Base-by-base conservation (phyloP, 345 rosid species). In the Bruguiera sexangula region DNA sequence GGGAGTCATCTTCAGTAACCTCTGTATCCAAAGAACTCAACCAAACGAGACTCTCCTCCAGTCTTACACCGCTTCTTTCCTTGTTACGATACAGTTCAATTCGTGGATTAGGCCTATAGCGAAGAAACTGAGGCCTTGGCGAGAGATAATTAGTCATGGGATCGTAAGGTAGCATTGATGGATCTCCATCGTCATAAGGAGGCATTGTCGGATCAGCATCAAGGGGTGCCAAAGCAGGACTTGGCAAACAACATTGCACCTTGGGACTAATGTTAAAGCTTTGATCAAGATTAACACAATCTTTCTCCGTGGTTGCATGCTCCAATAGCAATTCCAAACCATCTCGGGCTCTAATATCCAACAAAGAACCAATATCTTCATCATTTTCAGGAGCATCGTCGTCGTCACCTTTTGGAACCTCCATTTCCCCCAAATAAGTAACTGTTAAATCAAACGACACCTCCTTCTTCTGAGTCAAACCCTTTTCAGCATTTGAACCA, bases 121-220 rank as follows among this genome's bases (percentile, higher is more conserved):
- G 85, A 50, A 83, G 86, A 73, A 86, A 88, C 75, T 68, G 85
- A 58, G 90, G 90, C 79, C 93, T 84, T 16, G 93, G 90, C 3
- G 93, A 83, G 53, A 80, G 82, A 67, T 76, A 86, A 73, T 88
- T 88, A 52, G 82, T 82, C 65, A 82, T 74, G 27, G 87, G 90
- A 73, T 86, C 90, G 67, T 83, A 90, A 60, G 90, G 88, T 59
- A 75, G 80, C 79, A 83, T 27, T 54, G 67, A 73, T n/a, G 91
- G 80, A 74, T 83, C 91, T 1, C 80, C 87, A 80, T 89, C 94
- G 13, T 43, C 19, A 15, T 83, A 90, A 58, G 90, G 87, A 65
- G 76, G 80, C 79, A 83, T 27, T 50, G 67, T 75, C 11, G 93
- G 81, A 75, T 83, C 91, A 1, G 81, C 87, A 80, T 89, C 94